phyloP scores from a whole-genome alignment of 371 early-diverging fungal genomes.

The Apophysomyces elegans region DNA sequence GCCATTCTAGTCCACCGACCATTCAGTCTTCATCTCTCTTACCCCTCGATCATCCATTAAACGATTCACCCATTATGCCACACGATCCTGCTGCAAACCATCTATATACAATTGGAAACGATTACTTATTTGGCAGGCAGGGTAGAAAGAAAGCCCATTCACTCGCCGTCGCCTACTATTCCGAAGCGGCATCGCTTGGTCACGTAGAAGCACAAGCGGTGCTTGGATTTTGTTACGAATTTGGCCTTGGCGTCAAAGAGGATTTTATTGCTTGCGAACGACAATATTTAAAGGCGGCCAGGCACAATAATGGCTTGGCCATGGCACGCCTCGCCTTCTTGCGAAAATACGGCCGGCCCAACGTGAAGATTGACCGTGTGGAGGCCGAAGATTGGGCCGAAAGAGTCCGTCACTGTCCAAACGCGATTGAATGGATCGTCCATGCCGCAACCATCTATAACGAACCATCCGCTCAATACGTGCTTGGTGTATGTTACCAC shows the following conservation, averaged over 20 bases:
- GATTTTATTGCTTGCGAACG: constrained; percentile 63
- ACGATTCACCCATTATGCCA: neutral
- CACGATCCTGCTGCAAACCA: constrained; percentile 18
- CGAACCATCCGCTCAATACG: constrained; percentile 56
- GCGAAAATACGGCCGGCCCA: constrained; percentile 78
- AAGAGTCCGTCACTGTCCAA: constrained; percentile 23
- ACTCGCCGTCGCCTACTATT: constrained; percentile 50
- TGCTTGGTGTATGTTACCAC: constrained; percentile 76
- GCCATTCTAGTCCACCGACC: constrained; percentile 13
- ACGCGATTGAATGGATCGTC: constrained; percentile 59
- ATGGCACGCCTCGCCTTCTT: constrained; percentile 71
- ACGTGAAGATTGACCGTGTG: constrained; percentile 69
- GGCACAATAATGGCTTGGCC: constrained; percentile 58
- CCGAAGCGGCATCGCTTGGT: constrained; percentile 44
- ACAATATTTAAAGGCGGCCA: constrained; percentile 55
- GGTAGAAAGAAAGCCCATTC: constrained; percentile 42
- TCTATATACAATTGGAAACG: constrained; percentile 50
- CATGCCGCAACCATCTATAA: constrained; percentile 55
- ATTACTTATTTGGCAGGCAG: constrained; percentile 62
- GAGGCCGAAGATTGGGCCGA: constrained; percentile 72
- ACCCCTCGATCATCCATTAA: constrained; percentile 6
- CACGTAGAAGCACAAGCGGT: constrained; percentile 54
- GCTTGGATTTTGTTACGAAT: constrained; percentile 79
- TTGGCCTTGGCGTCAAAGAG: constrained; percentile 69
- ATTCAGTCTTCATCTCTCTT: neutral